A percentile compares a stretch with the other conserved stretches of the same genome.
These are phyloP conservation scores for Xylariaceae sp. DNA, from an alignment of 2,329 filamentous ascomycete species.

Conservation along the genomic window DNA sequence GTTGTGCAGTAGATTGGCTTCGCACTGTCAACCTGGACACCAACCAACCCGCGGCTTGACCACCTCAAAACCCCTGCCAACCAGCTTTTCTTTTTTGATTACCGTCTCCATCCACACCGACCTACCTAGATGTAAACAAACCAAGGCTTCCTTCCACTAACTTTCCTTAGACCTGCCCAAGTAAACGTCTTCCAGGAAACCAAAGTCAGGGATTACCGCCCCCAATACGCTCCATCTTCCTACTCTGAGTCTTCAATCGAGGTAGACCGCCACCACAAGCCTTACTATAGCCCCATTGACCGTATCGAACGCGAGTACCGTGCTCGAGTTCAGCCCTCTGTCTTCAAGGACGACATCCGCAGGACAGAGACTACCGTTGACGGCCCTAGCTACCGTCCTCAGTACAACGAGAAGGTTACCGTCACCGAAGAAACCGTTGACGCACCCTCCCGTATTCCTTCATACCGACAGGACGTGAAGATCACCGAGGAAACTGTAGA, in stretches of 20 bases:
- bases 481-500: slow-evolving; percentile 65
- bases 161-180: slow-evolving; percentile 35
- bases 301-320: slow-evolving; percentile 64
- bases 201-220: slow-evolving; percentile 16
- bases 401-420: slow-evolving; percentile 42
- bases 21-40: slow-evolving; percentile 15
- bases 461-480: slow-evolving; percentile 53
- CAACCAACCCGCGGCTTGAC: slow-evolving; percentile 7
- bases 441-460: slow-evolving; percentile 37
- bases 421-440: slow-evolving; percentile 57
- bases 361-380: slow-evolving; percentile 27
- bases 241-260: slow-evolving; percentile 65
- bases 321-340: slow-evolving; percentile 51
- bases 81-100: slow-evolving; percentile 15
- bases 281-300: slow-evolving; percentile 53
- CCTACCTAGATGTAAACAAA: slow-evolving; percentile 15
- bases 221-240: slow-evolving; percentile 27
- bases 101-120: too few species aligned
- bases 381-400: slow-evolving; percentile 28
- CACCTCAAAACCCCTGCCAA: slow-evolving; percentile 8
- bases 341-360: slow-evolving; percentile 34
- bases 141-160: slow-evolving; percentile 3
- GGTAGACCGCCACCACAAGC: slow-evolving; percentile 52
- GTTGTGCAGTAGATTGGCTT: slow-evolving; percentile 1
- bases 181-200: slow-evolving; percentile 24